A percentile compares a stretch with the other conserved stretches of the same genome.
Evolutionary conservation across 208 protist species (phyloP).

Genomic region (Trypanosoma cruzi): DNA sequence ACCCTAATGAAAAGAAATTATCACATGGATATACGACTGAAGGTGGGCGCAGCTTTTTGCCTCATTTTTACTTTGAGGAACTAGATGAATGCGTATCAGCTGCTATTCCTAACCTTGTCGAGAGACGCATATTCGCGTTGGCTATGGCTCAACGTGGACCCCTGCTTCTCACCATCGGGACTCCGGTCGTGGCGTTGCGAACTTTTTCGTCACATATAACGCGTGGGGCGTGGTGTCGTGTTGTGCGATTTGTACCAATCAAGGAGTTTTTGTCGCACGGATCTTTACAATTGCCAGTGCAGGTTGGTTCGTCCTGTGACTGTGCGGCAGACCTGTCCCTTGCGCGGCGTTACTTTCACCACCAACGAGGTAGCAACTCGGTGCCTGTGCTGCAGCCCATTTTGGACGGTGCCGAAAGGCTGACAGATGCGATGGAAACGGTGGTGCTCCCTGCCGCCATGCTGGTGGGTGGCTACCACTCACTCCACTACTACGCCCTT

Average conservation of each 20-base stretch:
- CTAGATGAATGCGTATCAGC: constrained; percentile 21
- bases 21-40: background rate
- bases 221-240: constrained; percentile 20
- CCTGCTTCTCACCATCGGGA: constrained; percentile 36
- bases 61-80: constrained; percentile 22
- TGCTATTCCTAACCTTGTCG: constrained; percentile 33
- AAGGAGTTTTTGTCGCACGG: background rate
- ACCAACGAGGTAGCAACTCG: constrained; percentile 15
- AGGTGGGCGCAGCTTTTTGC: background rate
- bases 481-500: constrained; percentile 65
- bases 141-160: constrained; percentile 39
- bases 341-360: constrained; percentile 11
- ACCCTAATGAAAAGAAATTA: background rate
- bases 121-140: constrained; percentile 50
- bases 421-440: constrained; percentile 8
- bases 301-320: no score
- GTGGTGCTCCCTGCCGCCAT: constrained; percentile 32
- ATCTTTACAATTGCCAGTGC: background rate
- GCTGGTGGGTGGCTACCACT: constrained; percentile 53
- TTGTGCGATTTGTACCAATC: constrained; percentile 24
- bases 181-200: constrained; percentile 30
- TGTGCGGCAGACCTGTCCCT: constrained; percentile 5
- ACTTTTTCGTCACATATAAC: constrained; percentile 14
- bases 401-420: background rate
- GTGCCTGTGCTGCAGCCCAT: constrained; percentile 39